phyloP scores from a whole-genome alignment of 768 basidiomycete genomes.

The Rhizopogon vesiculosus region DNA sequence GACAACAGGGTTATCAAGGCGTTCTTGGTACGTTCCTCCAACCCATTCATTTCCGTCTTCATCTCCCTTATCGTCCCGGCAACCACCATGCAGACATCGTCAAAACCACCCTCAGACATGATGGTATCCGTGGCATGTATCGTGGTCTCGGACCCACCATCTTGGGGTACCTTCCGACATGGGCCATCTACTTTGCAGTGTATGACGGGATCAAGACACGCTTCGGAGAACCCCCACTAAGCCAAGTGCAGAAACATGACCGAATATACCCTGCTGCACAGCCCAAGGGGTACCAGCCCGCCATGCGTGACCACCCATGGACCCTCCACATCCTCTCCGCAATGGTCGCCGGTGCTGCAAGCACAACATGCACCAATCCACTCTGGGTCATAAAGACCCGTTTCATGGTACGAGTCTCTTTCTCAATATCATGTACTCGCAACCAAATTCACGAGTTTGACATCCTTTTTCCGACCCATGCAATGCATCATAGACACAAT shows the following conservation, averaged over 20 bases:
- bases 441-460: slow-evolving; percentile 8
- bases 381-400: slow-evolving; percentile 99
- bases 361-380: slow-evolving; percentile 92
- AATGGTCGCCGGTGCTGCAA: slow-evolving; percentile 91
- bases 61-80: slow-evolving; percentile 15
- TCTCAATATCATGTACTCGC: background rate
- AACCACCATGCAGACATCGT: slow-evolving; percentile 41
- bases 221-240: slow-evolving; percentile 65
- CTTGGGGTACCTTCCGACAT: slow-evolving; percentile 94
- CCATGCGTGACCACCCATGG: slow-evolving; percentile 79
- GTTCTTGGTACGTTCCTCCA: slow-evolving; percentile 52
- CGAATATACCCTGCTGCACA: slow-evolving; percentile 78
- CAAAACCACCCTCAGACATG: slow-evolving; percentile 48
- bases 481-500: slow-evolving; percentile 62
- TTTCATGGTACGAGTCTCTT: slow-evolving; percentile 76
- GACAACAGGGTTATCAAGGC: slow-evolving; percentile 72
- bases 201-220: slow-evolving; percentile 92
- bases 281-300: slow-evolving; percentile 81
- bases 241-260: slow-evolving; percentile 31
- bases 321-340: slow-evolving; percentile 88
- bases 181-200: slow-evolving; percentile 98
- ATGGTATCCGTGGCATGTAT: slow-evolving; percentile 88
- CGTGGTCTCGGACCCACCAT: slow-evolving; percentile 97
- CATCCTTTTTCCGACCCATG: background rate
- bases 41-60: slow-evolving; percentile 5